Evolutionary conservation across 306 rosid species (phyloP).

Genomic region (Echinosophora koreensis): DNA sequence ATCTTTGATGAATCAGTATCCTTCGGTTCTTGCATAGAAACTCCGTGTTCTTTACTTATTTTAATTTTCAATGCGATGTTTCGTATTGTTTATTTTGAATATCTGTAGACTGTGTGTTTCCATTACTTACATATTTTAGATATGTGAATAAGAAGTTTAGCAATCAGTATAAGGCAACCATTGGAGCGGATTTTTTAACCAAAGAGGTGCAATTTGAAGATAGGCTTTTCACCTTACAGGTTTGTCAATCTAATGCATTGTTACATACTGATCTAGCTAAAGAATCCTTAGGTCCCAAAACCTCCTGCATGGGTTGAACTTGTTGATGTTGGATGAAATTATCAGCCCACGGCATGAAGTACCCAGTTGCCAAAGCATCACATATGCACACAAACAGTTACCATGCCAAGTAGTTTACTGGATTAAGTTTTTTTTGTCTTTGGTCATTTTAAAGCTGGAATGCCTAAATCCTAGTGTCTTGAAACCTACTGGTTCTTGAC

Average conservation of each 20-base stretch:
- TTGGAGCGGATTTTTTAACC: constrained; percentile 96
- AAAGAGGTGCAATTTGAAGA: constrained; percentile 99
- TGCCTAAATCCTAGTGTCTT: constrained; percentile 9
- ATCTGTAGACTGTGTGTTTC: constrained; percentile 33
- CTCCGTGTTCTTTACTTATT: constrained; percentile 1
- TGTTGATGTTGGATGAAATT: constrained; percentile 27
- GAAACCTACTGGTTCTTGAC: background rate
- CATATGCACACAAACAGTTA: background rate
- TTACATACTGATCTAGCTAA: background rate
- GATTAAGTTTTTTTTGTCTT: constrained; percentile 36
- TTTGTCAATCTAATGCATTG: constrained; percentile 48
- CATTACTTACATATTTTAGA: constrained; percentile 63
- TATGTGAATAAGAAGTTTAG: constrained; percentile 98
- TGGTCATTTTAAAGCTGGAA: constrained; percentile 26
- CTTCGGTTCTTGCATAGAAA: constrained; percentile 43
- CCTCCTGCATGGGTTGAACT: constrained; percentile 10
- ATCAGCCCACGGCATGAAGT: background rate
- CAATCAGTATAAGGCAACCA: constrained; percentile 97
- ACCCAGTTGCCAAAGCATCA: background rate
- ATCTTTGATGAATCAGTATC: constrained; percentile 99
- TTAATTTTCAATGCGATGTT: background rate
- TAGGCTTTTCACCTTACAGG: constrained; percentile 99
- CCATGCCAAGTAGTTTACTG: background rate
- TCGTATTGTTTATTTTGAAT: background rate
- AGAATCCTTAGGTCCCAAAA: constrained; percentile 7